These are phyloP conservation scores for Xylariaceae sp. DNA, from an alignment of 2,329 filamentous ascomycete species.

Conservation along the genomic window DNA sequence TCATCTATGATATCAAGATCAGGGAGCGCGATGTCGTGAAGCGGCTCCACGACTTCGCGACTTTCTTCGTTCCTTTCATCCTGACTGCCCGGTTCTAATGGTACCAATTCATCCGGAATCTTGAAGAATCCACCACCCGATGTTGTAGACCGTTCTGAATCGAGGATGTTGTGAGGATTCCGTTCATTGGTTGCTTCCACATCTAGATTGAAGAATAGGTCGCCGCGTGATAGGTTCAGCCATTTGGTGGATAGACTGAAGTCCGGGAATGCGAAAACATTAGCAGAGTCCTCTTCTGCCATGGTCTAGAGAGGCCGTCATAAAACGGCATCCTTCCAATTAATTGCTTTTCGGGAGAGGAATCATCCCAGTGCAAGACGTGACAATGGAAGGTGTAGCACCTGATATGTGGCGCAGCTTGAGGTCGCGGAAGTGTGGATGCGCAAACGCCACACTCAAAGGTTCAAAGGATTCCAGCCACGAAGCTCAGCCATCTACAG, in stretches of 20 bases:
- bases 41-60: conserved; percentile 14
- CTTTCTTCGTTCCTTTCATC: conserved; percentile 9
- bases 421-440: background rate
- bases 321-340: conserved; percentile 14
- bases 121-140: conserved; percentile 40
- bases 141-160: conserved; percentile 12
- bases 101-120: conserved; percentile 32
- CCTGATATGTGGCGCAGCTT: conserved; percentile 5
- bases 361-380: background rate
- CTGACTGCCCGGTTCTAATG: conserved; percentile 10
- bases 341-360: background rate
- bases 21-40: conserved; percentile 24
- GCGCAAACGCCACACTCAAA: background rate
- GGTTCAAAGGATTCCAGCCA: background rate
- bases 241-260: conserved; percentile 53
- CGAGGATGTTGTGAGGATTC: conserved; percentile 2
- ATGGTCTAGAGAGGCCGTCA: conserved; percentile 25
- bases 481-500: background rate
- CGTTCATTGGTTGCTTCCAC: conserved; percentile 29
- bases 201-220: conserved; percentile 42
- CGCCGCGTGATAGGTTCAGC: conserved; percentile 34
- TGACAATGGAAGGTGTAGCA: background rate
- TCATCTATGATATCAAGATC: conserved; percentile 34
- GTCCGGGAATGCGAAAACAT: conserved; percentile 60
- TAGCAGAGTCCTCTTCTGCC: conserved; percentile 41